Evolutionary conservation across 768 basidiomycete genomes (phyloP), one percentile per base, ranked within the genome.

Genomic region (Hygrocybe coccinea): DNA sequence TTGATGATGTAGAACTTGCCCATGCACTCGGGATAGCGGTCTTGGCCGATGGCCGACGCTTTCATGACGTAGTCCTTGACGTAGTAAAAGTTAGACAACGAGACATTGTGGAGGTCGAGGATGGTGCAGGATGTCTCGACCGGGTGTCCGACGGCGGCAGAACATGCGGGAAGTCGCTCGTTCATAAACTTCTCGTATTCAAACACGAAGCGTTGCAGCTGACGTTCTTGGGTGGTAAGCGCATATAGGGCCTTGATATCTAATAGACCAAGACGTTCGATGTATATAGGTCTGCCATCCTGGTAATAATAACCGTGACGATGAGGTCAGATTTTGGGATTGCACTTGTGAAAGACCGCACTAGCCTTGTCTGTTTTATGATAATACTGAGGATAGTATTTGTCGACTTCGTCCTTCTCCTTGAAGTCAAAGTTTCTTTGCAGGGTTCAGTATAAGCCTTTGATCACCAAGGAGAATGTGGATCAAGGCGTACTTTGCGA

Each of bases 1-100:
- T 98, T 97, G 80, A 97, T 89, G 79, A 98, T 94, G 79, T 91
- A 99, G 77, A 99, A 97, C 68, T 90, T 91, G 76, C 95, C 95
- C 95, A 97, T 92, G 61, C 79, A 84, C 70, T 95, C 91, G 1
- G 93, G 91, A 71, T 94, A 98, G 61, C 88, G 79, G 75, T 97
- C 82, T 70, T 97, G 94, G 10, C 91, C 91, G 70, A 99, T 86
- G 24, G 69, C 66, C 0, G 87, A 75, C 0, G 93, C 89, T 19
- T 81, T 71, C 58, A 77, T 80, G 41, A 98, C 88, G 76, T 93
- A 95, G 72, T 91, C 89, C 74, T 91, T 95, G 74, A 98, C 94
- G 65, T 81, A 82, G 71, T 87, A 94, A 68, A 97, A 98, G 67
- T 83, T 84, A 59, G 80, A 71, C 58, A 98, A 67, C 50, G 79